Conservation (phyloP, 768 basidiomycete genomes). For the Cystobasidium ongulense region DNA sequence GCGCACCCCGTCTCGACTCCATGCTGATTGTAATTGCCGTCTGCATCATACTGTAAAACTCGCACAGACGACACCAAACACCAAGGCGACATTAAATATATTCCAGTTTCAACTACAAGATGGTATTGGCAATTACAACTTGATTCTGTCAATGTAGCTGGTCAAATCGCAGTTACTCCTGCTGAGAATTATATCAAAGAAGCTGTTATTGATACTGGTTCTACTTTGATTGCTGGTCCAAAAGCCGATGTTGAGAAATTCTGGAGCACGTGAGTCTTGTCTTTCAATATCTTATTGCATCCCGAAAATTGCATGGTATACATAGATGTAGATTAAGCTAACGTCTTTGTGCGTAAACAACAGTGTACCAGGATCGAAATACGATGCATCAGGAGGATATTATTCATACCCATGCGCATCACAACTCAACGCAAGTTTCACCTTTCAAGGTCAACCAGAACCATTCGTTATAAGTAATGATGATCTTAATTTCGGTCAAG, state of each 20-base stretch:
- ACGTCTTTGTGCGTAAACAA: neutral
- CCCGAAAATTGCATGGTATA: neutral
- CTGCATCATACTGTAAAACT: neutral
- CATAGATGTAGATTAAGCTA: neutral
- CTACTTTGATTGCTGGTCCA: conserved; percentile 41
- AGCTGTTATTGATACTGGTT: conserved; percentile 43
- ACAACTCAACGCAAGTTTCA: neutral
- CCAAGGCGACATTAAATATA: conserved; percentile 70
- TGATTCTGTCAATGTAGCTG: neutral
- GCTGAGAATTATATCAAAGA: conserved; percentile 56
- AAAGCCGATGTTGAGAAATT: conserved; percentile 45
- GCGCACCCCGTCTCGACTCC: too few species aligned
- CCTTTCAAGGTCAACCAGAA: neutral
- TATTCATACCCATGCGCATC: conserved; percentile 17
- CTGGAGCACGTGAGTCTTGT: conserved; percentile 29
- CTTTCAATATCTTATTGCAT: neutral
- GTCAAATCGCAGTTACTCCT: conserved; percentile 60
- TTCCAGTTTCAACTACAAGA: conserved; percentile 73
- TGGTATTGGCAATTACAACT: conserved; percentile 78
- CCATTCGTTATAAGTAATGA: neutral
- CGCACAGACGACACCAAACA: conserved; percentile 58
- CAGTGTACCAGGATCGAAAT: neutral
- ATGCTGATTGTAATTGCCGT: too few species aligned
- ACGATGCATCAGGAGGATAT: neutral
- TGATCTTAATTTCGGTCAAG: conserved; percentile 19